A percentile compares a stretch with the other conserved stretches of the same genome.
These are phyloP conservation scores for Protomyces inouyei DNA, from an alignment of 1,139 yeast species.

Conservation along the genomic window DNA sequence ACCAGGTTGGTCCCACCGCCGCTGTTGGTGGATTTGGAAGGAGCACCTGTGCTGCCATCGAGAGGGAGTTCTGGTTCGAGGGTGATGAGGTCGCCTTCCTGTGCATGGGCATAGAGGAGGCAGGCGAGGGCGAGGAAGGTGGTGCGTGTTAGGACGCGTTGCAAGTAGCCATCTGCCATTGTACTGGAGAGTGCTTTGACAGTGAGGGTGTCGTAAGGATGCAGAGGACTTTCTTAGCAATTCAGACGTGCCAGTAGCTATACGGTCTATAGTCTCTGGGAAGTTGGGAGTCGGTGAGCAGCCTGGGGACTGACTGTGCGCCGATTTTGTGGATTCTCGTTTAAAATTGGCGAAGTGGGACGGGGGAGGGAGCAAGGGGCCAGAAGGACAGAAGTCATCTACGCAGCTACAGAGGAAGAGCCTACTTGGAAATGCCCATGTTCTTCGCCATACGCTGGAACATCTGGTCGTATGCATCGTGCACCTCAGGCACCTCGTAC, in stretches of 20 bases:
- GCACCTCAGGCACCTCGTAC: slow-evolving; percentile 19
- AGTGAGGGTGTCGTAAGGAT: not conserved
- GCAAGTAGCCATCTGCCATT: not conserved
- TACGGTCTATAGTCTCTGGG: too few relatives aligned
- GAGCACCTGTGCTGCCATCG: not conserved
- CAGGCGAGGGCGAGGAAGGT: not conserved
- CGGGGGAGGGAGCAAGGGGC: too few relatives aligned
- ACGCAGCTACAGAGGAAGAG: too few relatives aligned
- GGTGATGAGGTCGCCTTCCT: not conserved
- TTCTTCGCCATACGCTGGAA: slow-evolving; percentile 20
- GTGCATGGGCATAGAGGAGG: not conserved
- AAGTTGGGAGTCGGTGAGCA: too few relatives aligned
- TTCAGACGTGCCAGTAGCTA: too few relatives aligned
- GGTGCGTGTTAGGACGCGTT: not conserved
- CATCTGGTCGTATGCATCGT: slow-evolving; percentile 14
- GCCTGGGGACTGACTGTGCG: not conserved
- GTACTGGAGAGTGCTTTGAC: not conserved
- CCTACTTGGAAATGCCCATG: not conserved
- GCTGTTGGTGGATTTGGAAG: not conserved
- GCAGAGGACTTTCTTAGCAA: not conserved
- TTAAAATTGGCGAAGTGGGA: too few relatives aligned
- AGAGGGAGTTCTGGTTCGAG: not conserved
- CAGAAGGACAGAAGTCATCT: too few relatives aligned
- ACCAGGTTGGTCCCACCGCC: not conserved
- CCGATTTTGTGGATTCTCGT: too few relatives aligned